A percentile compares a stretch with the other conserved stretches of the same genome.
Evolutionary conservation across 495 filamentous ascomycete genomes (phyloP).

Genomic region (Aspergillus sclerotiicarbonarius): DNA sequence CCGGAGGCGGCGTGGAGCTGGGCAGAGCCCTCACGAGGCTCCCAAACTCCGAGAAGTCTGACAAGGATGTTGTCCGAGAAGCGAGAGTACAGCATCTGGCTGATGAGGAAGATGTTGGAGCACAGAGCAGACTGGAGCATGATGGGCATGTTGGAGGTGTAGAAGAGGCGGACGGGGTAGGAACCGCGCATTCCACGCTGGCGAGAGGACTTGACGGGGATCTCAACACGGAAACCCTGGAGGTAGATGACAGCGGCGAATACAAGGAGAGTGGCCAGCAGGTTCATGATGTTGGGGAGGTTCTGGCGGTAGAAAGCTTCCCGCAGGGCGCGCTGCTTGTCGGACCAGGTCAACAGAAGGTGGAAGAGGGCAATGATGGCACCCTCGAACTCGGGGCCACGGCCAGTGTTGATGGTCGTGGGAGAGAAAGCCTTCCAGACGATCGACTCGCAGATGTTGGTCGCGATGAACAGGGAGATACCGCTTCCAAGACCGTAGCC

Average conservation of each 20-base stretch:
- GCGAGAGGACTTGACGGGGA: slow-evolving; percentile 98
- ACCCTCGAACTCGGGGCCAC: slow-evolving; percentile 98
- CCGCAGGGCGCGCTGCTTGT: slow-evolving; percentile 95
- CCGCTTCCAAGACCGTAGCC: slow-evolving; percentile 97
- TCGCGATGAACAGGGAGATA: slow-evolving; percentile 99
- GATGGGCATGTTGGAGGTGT: slow-evolving; percentile 83
- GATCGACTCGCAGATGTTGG: slow-evolving; percentile 99
- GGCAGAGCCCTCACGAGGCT: slow-evolving; percentile 91
- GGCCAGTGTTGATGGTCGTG: slow-evolving; percentile 98
- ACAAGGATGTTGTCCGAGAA: slow-evolving; percentile 98
- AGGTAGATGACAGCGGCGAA: slow-evolving; percentile 99
- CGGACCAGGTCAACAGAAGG: slow-evolving; percentile 94
- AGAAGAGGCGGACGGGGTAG: slow-evolving; percentile 68
- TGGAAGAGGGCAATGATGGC: slow-evolving; percentile 99
- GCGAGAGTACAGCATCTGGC: slow-evolving; percentile 97
- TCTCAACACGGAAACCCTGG: slow-evolving; percentile 99
- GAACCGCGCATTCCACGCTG: slow-evolving; percentile 95
- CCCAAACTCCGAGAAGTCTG: slow-evolving; percentile 95
- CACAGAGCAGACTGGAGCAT: slow-evolving; percentile 98
- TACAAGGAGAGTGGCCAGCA: slow-evolving; percentile 86
- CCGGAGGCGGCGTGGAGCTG: slow-evolving; percentile 92
- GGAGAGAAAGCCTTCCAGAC: slow-evolving; percentile 99
- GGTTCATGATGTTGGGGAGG: slow-evolving; percentile 99
- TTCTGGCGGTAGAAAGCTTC: slow-evolving; percentile 99
- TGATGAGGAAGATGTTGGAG: slow-evolving; percentile 98